A percentile compares a stretch with the other conserved stretches of the same genome.
Evolutionary conservation across 2,329 filamentous ascomycete species (phyloP).

Genomic region (Phoma sp.): DNA sequence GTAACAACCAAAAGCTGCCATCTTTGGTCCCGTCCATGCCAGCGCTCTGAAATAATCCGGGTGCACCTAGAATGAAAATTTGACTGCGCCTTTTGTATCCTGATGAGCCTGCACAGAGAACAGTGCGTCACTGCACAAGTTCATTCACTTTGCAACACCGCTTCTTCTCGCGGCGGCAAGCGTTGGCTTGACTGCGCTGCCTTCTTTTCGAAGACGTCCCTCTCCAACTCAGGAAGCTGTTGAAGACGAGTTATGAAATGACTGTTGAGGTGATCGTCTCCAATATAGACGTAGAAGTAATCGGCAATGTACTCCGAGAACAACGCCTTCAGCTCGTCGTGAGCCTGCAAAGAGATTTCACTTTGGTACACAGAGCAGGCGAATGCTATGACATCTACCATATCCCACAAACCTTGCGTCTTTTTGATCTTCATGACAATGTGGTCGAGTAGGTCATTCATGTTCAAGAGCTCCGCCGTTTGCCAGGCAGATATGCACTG

Average conservation of each 20-base stretch:
- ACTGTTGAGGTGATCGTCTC: constrained; percentile 11
- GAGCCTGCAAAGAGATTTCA: constrained; percentile 3
- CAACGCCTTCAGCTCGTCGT: constrained; percentile 22
- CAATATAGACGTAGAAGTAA: constrained; percentile 23
- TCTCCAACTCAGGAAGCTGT: constrained; percentile 24
- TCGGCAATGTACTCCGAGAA: constrained; percentile 30
- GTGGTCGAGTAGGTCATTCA: constrained; percentile 37
- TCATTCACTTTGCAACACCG: background rate
- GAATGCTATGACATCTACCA: constrained; percentile 23
- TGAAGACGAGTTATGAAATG: constrained; percentile 19
- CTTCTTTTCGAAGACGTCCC: constrained; percentile 13
- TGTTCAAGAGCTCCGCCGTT: constrained; percentile 24
- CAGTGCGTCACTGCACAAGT: too few species aligned
- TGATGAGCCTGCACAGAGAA: too few species aligned
- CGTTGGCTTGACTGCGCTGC: background rate
- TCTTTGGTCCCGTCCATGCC: too few species aligned
- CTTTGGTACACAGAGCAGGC: constrained; percentile 23
- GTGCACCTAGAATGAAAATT: too few species aligned
- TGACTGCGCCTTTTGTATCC: too few species aligned
- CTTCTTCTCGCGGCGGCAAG: background rate
- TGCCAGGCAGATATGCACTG: constrained; percentile 35
- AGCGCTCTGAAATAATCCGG: too few species aligned
- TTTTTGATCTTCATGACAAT: constrained; percentile 30
- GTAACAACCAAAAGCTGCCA: too few species aligned
- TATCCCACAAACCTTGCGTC: constrained; percentile 5